A percentile compares a stretch with the other conserved stretches of the same genome.
Conservation (phyloP, 2,329 filamentous ascomycete genomes). For the Colletotrichum simmondsii region DNA sequence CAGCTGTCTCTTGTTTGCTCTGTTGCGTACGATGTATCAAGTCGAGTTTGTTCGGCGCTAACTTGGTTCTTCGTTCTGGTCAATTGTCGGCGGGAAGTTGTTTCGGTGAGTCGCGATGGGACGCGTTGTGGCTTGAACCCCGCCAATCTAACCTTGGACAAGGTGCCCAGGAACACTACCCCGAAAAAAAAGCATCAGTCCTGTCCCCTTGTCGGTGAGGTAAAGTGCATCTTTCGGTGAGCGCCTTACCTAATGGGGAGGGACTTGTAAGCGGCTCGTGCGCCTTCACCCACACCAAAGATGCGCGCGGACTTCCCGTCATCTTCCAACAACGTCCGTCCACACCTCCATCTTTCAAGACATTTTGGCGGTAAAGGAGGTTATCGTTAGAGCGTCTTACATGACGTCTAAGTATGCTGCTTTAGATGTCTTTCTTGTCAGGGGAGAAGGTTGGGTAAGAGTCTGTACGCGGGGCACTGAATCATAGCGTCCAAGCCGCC, state of each 20-base stretch:
- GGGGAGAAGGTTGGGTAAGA: neutral
- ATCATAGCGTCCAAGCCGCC: too few species aligned
- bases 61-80: neutral
- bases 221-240: constrained; percentile 13
- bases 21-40: neutral
- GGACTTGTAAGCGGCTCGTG: constrained; percentile 1
- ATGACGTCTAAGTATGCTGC: neutral
- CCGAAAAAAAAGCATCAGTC: neutral
- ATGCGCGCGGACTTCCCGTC: neutral
- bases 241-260: neutral
- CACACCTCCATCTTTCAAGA: neutral
- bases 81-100: neutral
- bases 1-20: too few species aligned
- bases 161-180: neutral
- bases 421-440: neutral
- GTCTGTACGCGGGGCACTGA: neutral
- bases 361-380: neutral
- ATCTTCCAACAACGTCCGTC: neutral
- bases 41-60: neutral
- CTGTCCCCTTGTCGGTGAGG: neutral
- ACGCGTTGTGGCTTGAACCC: constrained; percentile 27
- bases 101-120: constrained; percentile 30
- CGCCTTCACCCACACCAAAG: neutral
- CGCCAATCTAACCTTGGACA: neutral
- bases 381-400: neutral